These are phyloP conservation scores for Erodium chrysanthum DNA, from an alignment of 441 rosid genomes.

Conservation along the genomic window DNA sequence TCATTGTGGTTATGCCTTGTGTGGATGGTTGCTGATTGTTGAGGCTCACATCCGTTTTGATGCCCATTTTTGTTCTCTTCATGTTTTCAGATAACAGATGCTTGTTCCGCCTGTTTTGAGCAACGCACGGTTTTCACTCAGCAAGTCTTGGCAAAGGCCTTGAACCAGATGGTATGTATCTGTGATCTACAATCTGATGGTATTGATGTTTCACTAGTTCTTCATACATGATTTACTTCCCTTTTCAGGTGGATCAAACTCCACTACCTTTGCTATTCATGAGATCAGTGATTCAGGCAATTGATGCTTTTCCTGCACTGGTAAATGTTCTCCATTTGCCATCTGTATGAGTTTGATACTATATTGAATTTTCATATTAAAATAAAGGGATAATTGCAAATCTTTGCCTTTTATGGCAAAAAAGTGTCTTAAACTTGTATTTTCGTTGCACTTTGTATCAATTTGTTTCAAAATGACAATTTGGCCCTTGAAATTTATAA, in stretches of 20 bases:
- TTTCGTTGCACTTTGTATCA: too few relatives aligned
- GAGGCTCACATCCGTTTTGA: too few relatives aligned
- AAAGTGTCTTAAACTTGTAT: too few relatives aligned
- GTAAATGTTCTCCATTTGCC: conserved; percentile 30
- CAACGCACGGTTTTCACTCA: conserved; percentile 96
- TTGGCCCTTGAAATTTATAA: too few relatives aligned
- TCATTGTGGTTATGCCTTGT: background rate
- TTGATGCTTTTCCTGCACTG: conserved; percentile 90
- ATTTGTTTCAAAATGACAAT: too few relatives aligned
- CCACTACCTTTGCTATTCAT: conserved; percentile 90
- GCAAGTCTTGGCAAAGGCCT: conserved; percentile 93
- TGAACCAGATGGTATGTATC: conserved; percentile 74
- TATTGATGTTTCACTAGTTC: conserved; percentile 9
- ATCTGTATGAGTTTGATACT: background rate
- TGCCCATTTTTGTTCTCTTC: background rate
- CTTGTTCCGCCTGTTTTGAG: conserved; percentile 95
- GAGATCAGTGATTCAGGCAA: conserved; percentile 96
- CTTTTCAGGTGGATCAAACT: conserved; percentile 78
- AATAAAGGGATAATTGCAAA: background rate
- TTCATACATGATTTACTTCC: conserved; percentile 18
- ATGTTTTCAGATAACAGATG: conserved; percentile 71
- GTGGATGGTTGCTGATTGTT: background rate
- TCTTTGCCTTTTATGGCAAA: too few relatives aligned
- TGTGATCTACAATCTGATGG: conserved; percentile 11
- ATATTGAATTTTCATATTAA: background rate